Evolutionary conservation across 495 filamentous ascomycete genomes (phyloP), one percentile per base, ranked within the genome.

Genomic region (Chaetomidium leptoderma): DNA sequence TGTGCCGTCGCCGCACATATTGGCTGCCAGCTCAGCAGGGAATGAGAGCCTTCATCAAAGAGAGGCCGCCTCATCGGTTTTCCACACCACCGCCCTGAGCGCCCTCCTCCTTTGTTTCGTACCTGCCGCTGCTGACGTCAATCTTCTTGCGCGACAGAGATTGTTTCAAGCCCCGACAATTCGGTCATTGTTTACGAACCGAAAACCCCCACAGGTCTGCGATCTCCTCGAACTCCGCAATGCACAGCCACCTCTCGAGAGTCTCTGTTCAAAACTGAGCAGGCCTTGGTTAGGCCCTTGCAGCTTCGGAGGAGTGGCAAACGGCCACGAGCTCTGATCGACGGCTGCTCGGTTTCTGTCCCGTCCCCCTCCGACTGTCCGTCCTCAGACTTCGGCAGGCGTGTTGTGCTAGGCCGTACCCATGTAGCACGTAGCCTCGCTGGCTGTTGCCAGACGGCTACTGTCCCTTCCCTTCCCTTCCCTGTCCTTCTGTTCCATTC

Each of bases 1-100:
- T 42, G 50, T 53, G 50, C 50, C 50, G 33, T 30, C 17, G 14
- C 33, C 35, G n/a, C 23, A 30, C 50, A 40, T 40, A 10, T 16
- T 13, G 24, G 6, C 24, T 11, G 1, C 36, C 50, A 53, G 35
- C 50, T 35, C 14, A 30, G 24, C 36, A 42, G 10, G 36, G 50
- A 23, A 21, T 19, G 10, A 53, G 7, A 37, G 19, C n/a, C n/a
- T n/a, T n/a, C n/a, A n/a, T n/a, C n/a, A 39, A 37, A 51, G 23
- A 10, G 32, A 37, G 33, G 48, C 48, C 32, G 32, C 48, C 32
- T 51, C 48, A 23, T 51, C 48, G 48, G 48, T 51, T 51, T 37
- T 26, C 14, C 19, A 30, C 24, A 2, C 13, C 6, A 14, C 24
- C 44, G n/a, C 8, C 11, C 14, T 6, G 7, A 6, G 36, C 36